phyloP scores from a whole-genome alignment of 2,329 filamentous ascomycete species.

The Ascochyta viciae-villosae region DNA sequence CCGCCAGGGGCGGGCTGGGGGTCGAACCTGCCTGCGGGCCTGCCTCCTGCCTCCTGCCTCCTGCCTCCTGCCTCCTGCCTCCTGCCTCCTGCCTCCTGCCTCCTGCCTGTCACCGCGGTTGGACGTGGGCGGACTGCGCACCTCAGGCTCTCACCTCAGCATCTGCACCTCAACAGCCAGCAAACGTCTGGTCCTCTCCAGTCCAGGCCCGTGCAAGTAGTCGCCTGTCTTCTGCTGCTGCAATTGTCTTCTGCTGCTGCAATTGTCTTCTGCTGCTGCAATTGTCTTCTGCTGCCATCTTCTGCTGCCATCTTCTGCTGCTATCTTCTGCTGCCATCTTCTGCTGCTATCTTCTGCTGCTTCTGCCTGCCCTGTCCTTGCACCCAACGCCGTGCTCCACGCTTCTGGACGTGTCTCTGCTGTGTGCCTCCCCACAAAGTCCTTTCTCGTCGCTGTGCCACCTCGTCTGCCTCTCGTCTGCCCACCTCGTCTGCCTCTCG shows the following conservation, averaged over 20 bases:
- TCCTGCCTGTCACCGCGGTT: constrained; percentile 3
- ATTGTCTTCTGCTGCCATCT: no score
- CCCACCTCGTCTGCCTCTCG: background rate
- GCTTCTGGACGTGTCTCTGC: constrained; percentile 16
- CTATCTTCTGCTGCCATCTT: no score
- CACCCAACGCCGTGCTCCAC: constrained; percentile 16
- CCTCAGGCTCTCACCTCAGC: background rate
- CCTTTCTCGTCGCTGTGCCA: constrained; percentile 9
- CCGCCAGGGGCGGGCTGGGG: no score
- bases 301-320: no score
- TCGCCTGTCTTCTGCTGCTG: background rate
- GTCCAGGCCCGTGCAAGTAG: constrained; percentile 6
- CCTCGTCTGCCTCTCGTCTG: background rate
- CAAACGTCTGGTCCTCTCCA: constrained; percentile 25
- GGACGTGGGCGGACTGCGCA: constrained; percentile 20
- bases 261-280: background rate
- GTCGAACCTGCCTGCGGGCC: no score
- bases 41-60: constrained; percentile 3
- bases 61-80: no score
- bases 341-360: no score
- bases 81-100: no score
- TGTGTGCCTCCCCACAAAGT: background rate
- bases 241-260: constrained; percentile 1
- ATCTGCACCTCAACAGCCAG: background rate
- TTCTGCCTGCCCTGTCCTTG: constrained; percentile 6